Conservation (phyloP, 2,329 filamentous ascomycete genomes). For the Ophiostoma angusticollis region DNA sequence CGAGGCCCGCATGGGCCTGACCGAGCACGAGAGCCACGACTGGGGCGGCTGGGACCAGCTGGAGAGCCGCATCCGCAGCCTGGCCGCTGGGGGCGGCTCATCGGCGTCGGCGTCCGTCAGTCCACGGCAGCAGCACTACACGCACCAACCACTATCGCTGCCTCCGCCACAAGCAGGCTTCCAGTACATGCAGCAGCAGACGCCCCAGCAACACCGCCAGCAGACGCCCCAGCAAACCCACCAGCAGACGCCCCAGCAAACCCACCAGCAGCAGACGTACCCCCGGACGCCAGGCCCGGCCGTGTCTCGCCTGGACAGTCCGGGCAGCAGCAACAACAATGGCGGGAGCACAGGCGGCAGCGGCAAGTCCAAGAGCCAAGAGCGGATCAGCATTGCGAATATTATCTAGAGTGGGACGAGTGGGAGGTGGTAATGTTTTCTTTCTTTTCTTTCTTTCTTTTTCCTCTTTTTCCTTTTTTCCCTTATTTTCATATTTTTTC, state of each 20-base stretch:
- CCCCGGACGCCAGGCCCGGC: too few relatives aligned
- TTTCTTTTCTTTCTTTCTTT: neutral
- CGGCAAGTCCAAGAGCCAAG: slow-evolving; percentile 25
- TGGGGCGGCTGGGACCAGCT: slow-evolving; percentile 76
- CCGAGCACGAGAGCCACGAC: slow-evolving; percentile 44
- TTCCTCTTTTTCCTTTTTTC: neutral
- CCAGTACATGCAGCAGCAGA: too few relatives aligned
- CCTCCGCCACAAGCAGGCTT: too few relatives aligned
- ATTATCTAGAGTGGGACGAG: slow-evolving; percentile 20
- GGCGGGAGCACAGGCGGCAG: too few relatives aligned
- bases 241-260: too few relatives aligned
- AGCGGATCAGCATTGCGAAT: slow-evolving; percentile 33
- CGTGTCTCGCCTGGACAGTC: slow-evolving; percentile 2
- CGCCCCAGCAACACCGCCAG: too few relatives aligned
- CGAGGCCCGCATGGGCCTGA: slow-evolving; percentile 39
- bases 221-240: too few relatives aligned
- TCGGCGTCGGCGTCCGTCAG: slow-evolving; percentile 13
- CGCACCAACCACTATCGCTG: slow-evolving; percentile 8
- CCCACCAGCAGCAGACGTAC: too few relatives aligned
- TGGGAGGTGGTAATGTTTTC: neutral
- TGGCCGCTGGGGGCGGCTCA: slow-evolving; percentile 28
- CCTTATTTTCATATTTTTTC: neutral
- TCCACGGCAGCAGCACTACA: slow-evolving; percentile 12
- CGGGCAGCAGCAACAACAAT: too few relatives aligned
- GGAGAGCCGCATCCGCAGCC: slow-evolving; percentile 46